Evolutionary conservation across 192 early-diverging fungal species (phyloP).

Genomic region (Rhizophagus clarus): DNA sequence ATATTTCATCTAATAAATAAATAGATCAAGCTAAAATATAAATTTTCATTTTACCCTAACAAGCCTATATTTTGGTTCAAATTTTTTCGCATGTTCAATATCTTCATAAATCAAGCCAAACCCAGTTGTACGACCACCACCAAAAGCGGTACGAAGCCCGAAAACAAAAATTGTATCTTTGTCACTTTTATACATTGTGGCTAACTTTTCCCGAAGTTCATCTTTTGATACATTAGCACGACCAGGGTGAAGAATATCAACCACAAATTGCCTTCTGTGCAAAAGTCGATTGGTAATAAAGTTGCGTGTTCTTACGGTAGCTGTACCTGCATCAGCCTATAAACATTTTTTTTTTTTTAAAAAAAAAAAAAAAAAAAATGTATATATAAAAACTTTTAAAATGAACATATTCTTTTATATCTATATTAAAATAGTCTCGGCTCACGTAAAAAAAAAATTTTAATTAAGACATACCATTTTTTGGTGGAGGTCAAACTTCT

Average conservation of each 20-base stretch:
- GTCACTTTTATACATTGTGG: slow-evolving; percentile 94
- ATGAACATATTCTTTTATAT: too few species aligned
- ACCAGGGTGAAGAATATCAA: slow-evolving; percentile 95
- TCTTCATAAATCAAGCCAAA: slow-evolving; percentile 97
- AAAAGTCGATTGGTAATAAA: slow-evolving; percentile 99
- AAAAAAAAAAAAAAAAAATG: too few species aligned
- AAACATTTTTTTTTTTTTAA: too few species aligned
- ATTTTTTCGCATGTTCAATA: slow-evolving; percentile 93
- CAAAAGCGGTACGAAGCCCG: slow-evolving; percentile 94
- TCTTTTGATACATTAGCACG: slow-evolving; percentile 91
- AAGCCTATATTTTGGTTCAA: slow-evolving; percentile 98
- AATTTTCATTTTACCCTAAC: slow-evolving; percentile 58
- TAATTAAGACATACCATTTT: too few species aligned
- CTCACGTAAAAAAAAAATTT: too few species aligned
- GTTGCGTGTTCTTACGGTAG: slow-evolving; percentile 82
- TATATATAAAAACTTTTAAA: too few species aligned
- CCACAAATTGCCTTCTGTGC: slow-evolving; percentile 95
- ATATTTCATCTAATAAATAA: slow-evolving; percentile 6
- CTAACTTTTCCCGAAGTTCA: slow-evolving; percentile 91
- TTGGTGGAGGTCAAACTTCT: too few species aligned
- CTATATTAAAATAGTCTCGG: too few species aligned
- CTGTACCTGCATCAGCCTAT: neutral
- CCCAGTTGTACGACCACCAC: slow-evolving; percentile 95
- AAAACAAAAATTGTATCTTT: slow-evolving; percentile 88
- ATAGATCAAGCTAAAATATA: neutral